Conservation (phyloP, 495 filamentous ascomycete species). For the Tetracladium setigerum region DNA sequence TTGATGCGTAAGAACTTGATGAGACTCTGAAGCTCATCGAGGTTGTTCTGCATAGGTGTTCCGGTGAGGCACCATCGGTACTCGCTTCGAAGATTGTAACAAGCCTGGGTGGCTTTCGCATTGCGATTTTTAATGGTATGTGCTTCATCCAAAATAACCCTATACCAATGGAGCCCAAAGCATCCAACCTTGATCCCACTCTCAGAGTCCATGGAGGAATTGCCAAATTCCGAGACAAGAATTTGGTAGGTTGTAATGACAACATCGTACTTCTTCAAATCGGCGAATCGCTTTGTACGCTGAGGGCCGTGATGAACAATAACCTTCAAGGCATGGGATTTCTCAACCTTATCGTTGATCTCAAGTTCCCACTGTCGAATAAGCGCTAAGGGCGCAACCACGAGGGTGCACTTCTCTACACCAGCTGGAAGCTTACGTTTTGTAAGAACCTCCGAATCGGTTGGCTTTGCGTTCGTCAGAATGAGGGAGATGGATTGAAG, state of each 20-base stretch:
- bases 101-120: slow-evolving; percentile 86
- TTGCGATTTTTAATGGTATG: slow-evolving; percentile 98
- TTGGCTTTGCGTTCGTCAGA: slow-evolving; percentile 70
- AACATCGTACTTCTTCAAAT: slow-evolving; percentile 80
- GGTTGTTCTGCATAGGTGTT: slow-evolving; percentile 94
- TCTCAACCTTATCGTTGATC: slow-evolving; percentile 68
- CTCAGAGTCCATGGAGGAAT: slow-evolving; percentile 37
- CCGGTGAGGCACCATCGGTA: slow-evolving; percentile 95
- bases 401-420: slow-evolving; percentile 72
- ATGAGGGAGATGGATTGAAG: slow-evolving; percentile 77
- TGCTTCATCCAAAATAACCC: slow-evolving; percentile 91
- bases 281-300: slow-evolving; percentile 67
- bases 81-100: slow-evolving; percentile 68
- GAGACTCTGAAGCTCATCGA: slow-evolving; percentile 92
- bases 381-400: slow-evolving; percentile 89
- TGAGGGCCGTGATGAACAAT: slow-evolving; percentile 83
- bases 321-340: slow-evolving; percentile 63
- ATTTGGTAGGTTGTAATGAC: slow-evolving; percentile 98
- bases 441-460: slow-evolving; percentile 26
- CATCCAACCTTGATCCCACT: slow-evolving; percentile 63
- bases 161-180: slow-evolving; percentile 90
- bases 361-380: slow-evolving; percentile 98
- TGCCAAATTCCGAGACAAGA: slow-evolving; percentile 77
- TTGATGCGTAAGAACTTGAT: slow-evolving; percentile 90
- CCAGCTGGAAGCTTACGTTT: slow-evolving; percentile 53